A percentile compares a stretch with the other conserved stretches of the same genome.
Conservation (phyloP, 257 asterid species). For the Perilla frutescens region DNA sequence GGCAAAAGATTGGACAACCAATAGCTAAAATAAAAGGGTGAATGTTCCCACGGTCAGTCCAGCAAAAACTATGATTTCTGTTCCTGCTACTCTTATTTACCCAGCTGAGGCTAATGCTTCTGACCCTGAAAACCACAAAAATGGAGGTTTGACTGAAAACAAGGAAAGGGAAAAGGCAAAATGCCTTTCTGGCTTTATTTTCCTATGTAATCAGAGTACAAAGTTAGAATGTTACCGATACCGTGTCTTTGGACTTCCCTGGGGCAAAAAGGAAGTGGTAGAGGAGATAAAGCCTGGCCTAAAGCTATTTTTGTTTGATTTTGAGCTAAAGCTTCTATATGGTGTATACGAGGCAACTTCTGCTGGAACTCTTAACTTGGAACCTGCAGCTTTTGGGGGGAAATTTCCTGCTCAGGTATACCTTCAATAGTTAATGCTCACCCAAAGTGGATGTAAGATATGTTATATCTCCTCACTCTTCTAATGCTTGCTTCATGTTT, state of each 20-base stretch:
- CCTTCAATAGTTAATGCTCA: conserved; percentile 8
- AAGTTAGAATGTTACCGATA: conserved; percentile 70
- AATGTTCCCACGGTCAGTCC: conserved; percentile 28
- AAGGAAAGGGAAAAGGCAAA: conserved; percentile 32
- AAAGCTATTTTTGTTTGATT: conserved; percentile 78
- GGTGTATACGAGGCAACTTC: conserved; percentile 82
- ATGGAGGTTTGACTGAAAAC: conserved; percentile 37
- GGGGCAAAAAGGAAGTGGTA: conserved; percentile 49
- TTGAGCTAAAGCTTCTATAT: conserved; percentile 63
- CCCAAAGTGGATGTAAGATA: conserved; percentile 5
- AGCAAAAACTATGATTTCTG: conserved; percentile 32
- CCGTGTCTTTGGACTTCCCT: conserved; percentile 85
- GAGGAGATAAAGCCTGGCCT: conserved; percentile 66
- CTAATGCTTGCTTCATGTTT: conserved; percentile 18
- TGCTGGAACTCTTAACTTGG: conserved; percentile 62
- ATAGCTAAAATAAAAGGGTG: conserved; percentile 37
- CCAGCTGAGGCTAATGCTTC: conserved; percentile 38
- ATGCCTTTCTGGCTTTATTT: conserved; percentile 65
- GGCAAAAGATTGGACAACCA: conserved; percentile 34
- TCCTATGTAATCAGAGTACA: conserved; percentile 66
- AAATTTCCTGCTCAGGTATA: conserved; percentile 85
- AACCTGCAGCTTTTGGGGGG: conserved; percentile 76
- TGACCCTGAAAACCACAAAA: conserved; percentile 25
- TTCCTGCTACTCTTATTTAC: conserved; percentile 28
- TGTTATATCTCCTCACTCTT: not conserved